Conservation (phyloP, 1,139 yeast species). For the Yamadazyma diospyri region DNA sequence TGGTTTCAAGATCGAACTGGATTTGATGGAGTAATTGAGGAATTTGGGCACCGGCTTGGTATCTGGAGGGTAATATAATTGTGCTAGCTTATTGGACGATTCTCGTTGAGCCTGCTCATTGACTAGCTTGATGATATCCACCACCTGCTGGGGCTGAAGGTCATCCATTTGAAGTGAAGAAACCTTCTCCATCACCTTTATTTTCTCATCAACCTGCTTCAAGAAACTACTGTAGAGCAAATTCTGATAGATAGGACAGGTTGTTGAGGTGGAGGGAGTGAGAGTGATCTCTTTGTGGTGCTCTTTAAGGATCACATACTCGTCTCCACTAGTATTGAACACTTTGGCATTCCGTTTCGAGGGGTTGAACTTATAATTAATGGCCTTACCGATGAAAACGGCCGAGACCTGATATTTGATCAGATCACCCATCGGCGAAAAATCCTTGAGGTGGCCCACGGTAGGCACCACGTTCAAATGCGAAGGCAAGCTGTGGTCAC, state of each 20-base stretch:
- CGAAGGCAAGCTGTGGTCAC: conserved; percentile 31
- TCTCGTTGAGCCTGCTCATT: conserved; percentile 8
- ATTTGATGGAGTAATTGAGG: neutral
- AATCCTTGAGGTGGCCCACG: conserved; percentile 29
- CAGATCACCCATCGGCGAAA: conserved; percentile 25
- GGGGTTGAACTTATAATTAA: conserved; percentile 22
- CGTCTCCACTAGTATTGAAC: conserved; percentile 39
- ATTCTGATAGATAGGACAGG: conserved; percentile 7
- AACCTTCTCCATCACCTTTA: conserved; percentile 12
- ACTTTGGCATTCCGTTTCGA: conserved; percentile 22
- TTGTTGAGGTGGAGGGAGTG: conserved; percentile 16
- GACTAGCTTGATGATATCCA: conserved; percentile 6
- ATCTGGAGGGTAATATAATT: conserved; percentile 11
- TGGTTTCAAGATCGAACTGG: neutral
- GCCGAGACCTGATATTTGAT: conserved; percentile 37
- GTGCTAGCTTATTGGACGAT: conserved; percentile 8
- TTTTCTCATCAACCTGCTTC: conserved; percentile 25
- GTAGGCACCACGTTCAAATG: conserved; percentile 42
- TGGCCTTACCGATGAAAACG: conserved; percentile 40
- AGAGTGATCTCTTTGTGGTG: conserved; percentile 23
- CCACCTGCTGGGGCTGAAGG: neutral
- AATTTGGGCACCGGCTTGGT: conserved; percentile 5
- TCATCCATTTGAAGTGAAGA: neutral
- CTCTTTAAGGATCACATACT: conserved; percentile 39
- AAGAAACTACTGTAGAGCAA: conserved; percentile 26